phyloP scores from a whole-genome alignment of 768 basidiomycete species.

The Cyclocybe cylindracea region DNA sequence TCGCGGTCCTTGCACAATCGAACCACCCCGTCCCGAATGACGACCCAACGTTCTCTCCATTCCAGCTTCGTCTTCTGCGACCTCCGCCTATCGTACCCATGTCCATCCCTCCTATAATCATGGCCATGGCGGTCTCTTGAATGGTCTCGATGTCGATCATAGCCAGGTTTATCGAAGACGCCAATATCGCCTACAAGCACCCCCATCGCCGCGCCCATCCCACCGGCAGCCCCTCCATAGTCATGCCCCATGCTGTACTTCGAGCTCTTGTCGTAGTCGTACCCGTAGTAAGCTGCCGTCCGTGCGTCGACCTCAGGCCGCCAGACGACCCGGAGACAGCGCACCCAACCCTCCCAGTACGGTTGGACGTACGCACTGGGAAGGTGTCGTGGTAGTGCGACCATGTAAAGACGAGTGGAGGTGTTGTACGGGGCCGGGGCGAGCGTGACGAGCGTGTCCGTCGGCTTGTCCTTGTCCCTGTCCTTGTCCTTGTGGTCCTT shows the following conservation, averaged over 20 bases:
- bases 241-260: too few species aligned
- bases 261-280: too few species aligned
- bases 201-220: too few species aligned
- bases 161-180: too few species aligned
- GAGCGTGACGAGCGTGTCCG: constrained; percentile 8
- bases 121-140: too few species aligned
- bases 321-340: constrained; percentile 43
- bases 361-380: constrained; percentile 47
- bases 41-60: constrained; percentile 65
- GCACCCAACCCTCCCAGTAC: constrained; percentile 57
- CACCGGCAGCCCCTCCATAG: too few species aligned
- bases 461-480: neutral
- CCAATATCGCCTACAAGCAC: too few species aligned
- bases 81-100: neutral
- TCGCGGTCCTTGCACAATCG: constrained; percentile 52
- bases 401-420: too few species aligned
- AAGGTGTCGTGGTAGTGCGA: constrained; percentile 35
- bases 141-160: too few species aligned
- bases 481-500: neutral
- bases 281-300: too few species aligned
- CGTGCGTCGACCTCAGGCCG: constrained; percentile 13
- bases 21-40: constrained; percentile 60
- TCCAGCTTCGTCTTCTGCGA: constrained; percentile 40
- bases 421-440: too few species aligned
- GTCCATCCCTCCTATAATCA: too few species aligned